Conservation (phyloP, 441 rosid species). For the Syzygium syzygioides region DNA sequence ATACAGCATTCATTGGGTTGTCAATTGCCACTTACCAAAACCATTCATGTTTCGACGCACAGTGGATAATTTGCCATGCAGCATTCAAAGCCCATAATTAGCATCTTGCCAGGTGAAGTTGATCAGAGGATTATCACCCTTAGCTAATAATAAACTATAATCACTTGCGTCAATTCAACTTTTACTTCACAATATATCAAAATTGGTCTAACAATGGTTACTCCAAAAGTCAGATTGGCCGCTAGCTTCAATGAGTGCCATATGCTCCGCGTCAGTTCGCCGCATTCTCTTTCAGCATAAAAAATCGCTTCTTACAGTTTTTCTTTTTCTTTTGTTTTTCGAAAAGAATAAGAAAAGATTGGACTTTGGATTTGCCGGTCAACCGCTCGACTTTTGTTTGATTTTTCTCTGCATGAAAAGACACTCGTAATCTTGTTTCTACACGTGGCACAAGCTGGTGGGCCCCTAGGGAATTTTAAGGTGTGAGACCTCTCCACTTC, state of each 20-base stretch:
- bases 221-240: neutral
- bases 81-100: neutral
- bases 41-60: neutral
- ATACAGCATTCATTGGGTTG: neutral
- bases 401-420: neutral
- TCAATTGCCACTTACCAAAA: neutral
- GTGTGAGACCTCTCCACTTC: neutral
- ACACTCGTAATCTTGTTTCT: neutral
- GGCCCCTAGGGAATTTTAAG: neutral
- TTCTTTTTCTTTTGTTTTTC: neutral
- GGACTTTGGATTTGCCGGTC: neutral
- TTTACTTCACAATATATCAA: neutral
- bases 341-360: neutral
- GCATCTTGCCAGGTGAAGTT: neutral
- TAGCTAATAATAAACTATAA: neutral
- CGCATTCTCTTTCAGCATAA: neutral
- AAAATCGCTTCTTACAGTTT: neutral
- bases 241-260: neutral
- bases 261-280: neutral
- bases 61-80: neutral
- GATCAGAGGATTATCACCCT: neutral
- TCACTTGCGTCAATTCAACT: neutral
- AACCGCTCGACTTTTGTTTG: neutral
- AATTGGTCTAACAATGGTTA: neutral
- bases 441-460: neutral